A percentile compares a stretch with the other conserved stretches of the same genome.
Evolutionary conservation across 2,329 filamentous ascomycete genomes (phyloP).

Genomic region (Colletotrichum simmondsii): DNA sequence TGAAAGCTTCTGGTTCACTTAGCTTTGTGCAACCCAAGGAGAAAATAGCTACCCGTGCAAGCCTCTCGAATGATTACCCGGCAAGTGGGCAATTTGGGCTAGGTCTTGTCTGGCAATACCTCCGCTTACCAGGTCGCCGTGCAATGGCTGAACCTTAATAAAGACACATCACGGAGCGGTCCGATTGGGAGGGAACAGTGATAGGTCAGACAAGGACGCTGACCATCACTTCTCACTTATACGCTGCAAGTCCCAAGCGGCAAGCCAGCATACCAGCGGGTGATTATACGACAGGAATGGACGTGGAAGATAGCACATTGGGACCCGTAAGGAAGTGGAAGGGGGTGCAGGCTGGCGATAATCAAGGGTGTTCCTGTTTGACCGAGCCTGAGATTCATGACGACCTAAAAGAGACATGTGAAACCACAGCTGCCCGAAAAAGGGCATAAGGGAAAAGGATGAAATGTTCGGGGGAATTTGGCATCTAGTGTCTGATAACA

Average conservation of each 20-base stretch:
- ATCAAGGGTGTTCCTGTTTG: background rate
- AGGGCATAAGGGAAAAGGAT: background rate
- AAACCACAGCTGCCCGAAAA: conserved; percentile 17
- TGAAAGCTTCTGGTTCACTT: background rate
- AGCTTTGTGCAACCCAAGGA: conserved; percentile 2
- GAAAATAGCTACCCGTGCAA: background rate
- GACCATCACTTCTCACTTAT: background rate
- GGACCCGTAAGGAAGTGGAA: background rate
- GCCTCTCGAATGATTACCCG: background rate
- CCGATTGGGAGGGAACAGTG: background rate
- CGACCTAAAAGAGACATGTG: conserved; percentile 17
- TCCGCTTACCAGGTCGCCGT: background rate
- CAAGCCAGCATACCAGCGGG: background rate
- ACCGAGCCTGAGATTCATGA: background rate
- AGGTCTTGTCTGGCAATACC: background rate
- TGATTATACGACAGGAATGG: background rate
- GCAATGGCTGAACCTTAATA: conserved; percentile 9
- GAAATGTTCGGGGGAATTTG: background rate
- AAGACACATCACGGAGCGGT: conserved; percentile 14
- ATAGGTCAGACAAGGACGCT: background rate
- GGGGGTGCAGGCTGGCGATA: background rate
- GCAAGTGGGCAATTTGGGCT: background rate
- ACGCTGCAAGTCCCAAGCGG: background rate
- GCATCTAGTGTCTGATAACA: background rate
- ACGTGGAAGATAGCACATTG: background rate